Percentiles rank a stretch among this genome's conserved stretches.
Evolutionary conservation across 495 filamentous ascomycete species (phyloP).

Genomic region (Penicillium steckii): DNA sequence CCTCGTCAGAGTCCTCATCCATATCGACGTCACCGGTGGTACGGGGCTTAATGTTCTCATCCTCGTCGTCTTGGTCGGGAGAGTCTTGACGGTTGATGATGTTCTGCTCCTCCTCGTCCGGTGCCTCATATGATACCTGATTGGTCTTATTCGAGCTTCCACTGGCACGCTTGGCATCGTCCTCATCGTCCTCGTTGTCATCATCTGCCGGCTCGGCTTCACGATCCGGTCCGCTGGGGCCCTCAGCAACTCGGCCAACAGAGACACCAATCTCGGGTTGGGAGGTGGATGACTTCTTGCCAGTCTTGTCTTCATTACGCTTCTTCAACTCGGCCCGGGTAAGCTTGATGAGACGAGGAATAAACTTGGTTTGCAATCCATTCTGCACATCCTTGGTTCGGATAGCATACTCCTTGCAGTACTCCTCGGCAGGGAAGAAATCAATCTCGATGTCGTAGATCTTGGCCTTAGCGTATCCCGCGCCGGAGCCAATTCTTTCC

Average conservation of each 20-base stretch:
- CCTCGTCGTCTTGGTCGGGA: conserved; percentile 42
- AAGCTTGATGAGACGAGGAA: conserved; percentile 64
- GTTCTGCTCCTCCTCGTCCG: conserved; percentile 85
- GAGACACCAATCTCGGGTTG: conserved; percentile 81
- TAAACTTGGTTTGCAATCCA: conserved; percentile 77
- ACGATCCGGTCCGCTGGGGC: conserved; percentile 45
- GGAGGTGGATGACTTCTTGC: conserved; percentile 60
- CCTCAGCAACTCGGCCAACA: conserved; percentile 65
- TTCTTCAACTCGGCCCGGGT: conserved; percentile 77
- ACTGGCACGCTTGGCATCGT: conserved; percentile 81
- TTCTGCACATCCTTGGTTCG: conserved; percentile 67
- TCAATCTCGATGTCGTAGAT: conserved; percentile 78
- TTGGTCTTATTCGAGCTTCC: conserved; percentile 70
- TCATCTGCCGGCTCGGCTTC: conserved; percentile 68
- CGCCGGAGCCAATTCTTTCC: conserved; percentile 70
- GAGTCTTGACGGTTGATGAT: conserved; percentile 54
- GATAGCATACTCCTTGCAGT: conserved; percentile 82
- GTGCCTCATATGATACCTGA: conserved; percentile 83
- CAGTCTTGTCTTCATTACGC: conserved; percentile 62
- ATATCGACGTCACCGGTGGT: conserved; percentile 28
- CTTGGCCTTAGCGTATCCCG: conserved; percentile 67
- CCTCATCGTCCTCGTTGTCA: conserved; percentile 73
- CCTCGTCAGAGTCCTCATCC: conserved; percentile 31
- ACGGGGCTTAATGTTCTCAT: conserved; percentile 25
- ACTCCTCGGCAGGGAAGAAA: conserved; percentile 83